Base-by-base conservation (phyloP, 805 yeast species). In the Ogataea parapolymorpha region DNA sequence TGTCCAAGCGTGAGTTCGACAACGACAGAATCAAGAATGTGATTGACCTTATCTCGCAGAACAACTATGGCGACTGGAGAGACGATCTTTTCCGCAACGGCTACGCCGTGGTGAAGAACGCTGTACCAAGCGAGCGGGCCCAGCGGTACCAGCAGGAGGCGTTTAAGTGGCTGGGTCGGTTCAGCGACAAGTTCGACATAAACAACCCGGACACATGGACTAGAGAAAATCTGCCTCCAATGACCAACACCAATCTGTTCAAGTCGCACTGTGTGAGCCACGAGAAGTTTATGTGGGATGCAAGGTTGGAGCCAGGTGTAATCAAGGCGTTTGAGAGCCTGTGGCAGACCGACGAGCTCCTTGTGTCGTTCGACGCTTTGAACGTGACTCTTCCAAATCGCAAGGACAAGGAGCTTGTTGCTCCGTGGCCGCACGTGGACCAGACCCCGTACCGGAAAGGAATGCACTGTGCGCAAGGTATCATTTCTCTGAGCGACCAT, bases 371-470 rank as follows among this genome's bases (percentile, higher is more conserved):
- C 46, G 68, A 62, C 42, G 58, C 56, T 6, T 34, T 63, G 22
- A 63, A 62, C 44, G 45, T 61, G 26, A 45, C 56, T 6, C 46
- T 62, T 16, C 68, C 66, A 4, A 55, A 37, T 23, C 51, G 45
- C 35, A 37, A 39, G 18, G 50, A 53, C 35, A 45, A 43, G 28
- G 41, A 41, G 11, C 32, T 32, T 6, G 14, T 38, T 10, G 42
- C 16, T 4, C 42, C 53, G 11, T 63, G 68, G 68, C 64, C 58
- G 14, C 68, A 63, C 51, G 55, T 63, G 17, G 66, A 63, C 40
- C 66, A 62, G 41, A 53, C 61, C 14, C 66, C 66, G 5, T 56
- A 41, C 42, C 59, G 61, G 34, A 31, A 42, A 3, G 62, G 63
- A 4, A 39, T 62, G 13, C 48, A 51, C 10, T 62, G 68, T 52